phyloP scores from a whole-genome alignment of 2,329 filamentous ascomycete genomes.

The Ophiostoma australiae region DNA sequence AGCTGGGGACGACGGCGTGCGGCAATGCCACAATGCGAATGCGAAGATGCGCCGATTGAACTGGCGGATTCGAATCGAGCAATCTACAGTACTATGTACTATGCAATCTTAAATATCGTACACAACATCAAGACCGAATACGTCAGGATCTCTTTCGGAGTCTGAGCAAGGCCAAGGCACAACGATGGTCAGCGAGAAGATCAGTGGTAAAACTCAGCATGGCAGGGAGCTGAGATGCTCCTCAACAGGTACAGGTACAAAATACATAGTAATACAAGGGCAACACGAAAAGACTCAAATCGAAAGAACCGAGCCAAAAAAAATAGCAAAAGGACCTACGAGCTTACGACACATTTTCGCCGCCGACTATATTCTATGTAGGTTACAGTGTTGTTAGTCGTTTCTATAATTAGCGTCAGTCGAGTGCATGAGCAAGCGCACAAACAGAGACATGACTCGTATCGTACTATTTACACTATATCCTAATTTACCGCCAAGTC shows the following conservation, averaged over 20 bases:
- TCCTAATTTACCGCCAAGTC: not conserved
- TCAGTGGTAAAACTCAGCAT: not conserved
- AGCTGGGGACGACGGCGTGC: not conserved
- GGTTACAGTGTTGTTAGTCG: not conserved
- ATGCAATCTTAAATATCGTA: no score
- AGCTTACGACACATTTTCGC: constrained; percentile 4
- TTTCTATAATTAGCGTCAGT: not conserved
- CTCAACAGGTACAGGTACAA: not conserved
- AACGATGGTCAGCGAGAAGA: not conserved
- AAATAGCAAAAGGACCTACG: not conserved
- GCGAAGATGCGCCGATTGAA: not conserved
- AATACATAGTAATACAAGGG: no score
- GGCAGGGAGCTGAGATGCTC: not conserved
- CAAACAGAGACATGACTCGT: not conserved
- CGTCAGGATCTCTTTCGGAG: not conserved
- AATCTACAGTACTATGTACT: no score
- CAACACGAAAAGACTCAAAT: not conserved
- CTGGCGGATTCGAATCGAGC: no score
- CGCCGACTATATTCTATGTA: not conserved
- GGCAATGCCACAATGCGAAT: not conserved
- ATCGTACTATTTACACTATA: not conserved
- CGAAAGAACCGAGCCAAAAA: no score
- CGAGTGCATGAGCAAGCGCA: not conserved
- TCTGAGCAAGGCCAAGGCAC: not conserved
- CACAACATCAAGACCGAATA: not conserved